phyloP scores from a whole-genome alignment of 1,284 basidiomycete species.

The Trichosporon inkin region DNA sequence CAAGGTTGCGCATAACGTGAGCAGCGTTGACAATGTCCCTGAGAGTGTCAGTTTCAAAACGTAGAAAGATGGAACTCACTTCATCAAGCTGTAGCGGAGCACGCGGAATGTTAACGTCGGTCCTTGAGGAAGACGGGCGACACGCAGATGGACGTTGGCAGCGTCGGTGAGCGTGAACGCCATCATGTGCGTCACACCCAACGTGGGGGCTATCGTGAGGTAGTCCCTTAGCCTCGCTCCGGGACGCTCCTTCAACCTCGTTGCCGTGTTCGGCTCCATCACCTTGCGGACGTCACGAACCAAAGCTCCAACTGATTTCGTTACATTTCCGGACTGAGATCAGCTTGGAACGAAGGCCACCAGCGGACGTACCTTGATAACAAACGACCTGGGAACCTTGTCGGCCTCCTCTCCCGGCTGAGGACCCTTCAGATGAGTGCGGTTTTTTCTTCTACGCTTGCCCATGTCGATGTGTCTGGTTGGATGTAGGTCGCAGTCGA shows the following conservation, averaged over 20 bases:
- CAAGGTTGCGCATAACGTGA: slow-evolving; percentile 38
- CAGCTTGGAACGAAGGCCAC: neutral
- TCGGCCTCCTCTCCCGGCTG: slow-evolving; percentile 44
- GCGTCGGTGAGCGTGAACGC: slow-evolving; percentile 83
- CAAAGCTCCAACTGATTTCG: slow-evolving; percentile 77
- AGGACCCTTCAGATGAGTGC: slow-evolving; percentile 72
- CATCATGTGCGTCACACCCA: slow-evolving; percentile 89
- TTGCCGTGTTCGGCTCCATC: slow-evolving; percentile 98
- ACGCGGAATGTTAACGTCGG: slow-evolving; percentile 92
- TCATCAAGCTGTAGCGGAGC: slow-evolving; percentile 85
- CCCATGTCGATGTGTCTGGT: slow-evolving; percentile 56
- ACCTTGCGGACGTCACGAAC: slow-evolving; percentile 89
- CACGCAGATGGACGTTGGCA: slow-evolving; percentile 72
- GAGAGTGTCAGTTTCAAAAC: slow-evolving; percentile 1
- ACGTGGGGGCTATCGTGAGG: slow-evolving; percentile 81
- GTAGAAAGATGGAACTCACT: slow-evolving; percentile 41
- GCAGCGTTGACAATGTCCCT: slow-evolving; percentile 22
- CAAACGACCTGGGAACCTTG: slow-evolving; percentile 58
- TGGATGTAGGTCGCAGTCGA: neutral
- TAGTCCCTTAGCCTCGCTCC: slow-evolving; percentile 94
- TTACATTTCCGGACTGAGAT: slow-evolving; percentile 73
- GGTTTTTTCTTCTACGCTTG: slow-evolving; percentile 68
- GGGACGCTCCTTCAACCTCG: slow-evolving; percentile 79
- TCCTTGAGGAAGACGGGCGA: slow-evolving; percentile 83
- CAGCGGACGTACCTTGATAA: slow-evolving; percentile 65